Base-by-base conservation (phyloP, 2,329 filamentous ascomycete species). In the Alternaria sp. region DNA sequence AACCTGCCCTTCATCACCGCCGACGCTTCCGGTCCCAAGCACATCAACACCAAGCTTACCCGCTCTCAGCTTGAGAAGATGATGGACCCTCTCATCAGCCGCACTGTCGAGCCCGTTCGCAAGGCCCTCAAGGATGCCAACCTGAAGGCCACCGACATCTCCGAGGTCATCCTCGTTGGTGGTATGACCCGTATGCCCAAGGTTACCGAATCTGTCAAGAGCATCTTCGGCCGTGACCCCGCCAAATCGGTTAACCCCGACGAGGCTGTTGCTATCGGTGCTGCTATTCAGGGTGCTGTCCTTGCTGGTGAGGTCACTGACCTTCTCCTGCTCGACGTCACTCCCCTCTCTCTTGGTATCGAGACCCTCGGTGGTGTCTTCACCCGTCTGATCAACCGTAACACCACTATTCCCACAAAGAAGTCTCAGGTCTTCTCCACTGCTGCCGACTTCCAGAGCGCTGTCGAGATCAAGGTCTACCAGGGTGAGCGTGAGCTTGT, bases 171-270 rank as follows among this genome's bases (percentile, higher is more conserved):
- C 79, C 90, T 98, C 41, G 94, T 98, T 55, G 94, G 94, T 88
- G 94, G 94, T 83, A 97, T 97, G 93, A 97, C 94, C 73, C 94
- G 94, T 84, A 98, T 98, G 93, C 94, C 94, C 79, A 97, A 97
- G 90, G 94, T 98, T 69, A 86, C 88, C 65, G 93, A 97, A 84
- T 95, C 93, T 42, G 93, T 97, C 80, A 97, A 97, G 90, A 88
- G 84, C 84, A 93, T 97, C 79, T 98, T 98, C 80, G 93, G 93
- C 69, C 93, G 93, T 78, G 94, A 97, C 56, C 93, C 94, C 66
- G 92, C 93, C 81, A 98, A 97, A 88, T 96, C 94, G 50, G 93
- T 98, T 79, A 98, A 98, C 87, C 94, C 94, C 60, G 94, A 98
- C 71, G 94, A 98, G 87, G 94, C 94, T 80, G 94, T 98, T 63